A percentile compares a stretch with the other conserved stretches of the same genome.
Evolutionary conservation across 2,329 filamentous ascomycete genomes (phyloP).

Genomic region (Raffaelea arxii): DNA sequence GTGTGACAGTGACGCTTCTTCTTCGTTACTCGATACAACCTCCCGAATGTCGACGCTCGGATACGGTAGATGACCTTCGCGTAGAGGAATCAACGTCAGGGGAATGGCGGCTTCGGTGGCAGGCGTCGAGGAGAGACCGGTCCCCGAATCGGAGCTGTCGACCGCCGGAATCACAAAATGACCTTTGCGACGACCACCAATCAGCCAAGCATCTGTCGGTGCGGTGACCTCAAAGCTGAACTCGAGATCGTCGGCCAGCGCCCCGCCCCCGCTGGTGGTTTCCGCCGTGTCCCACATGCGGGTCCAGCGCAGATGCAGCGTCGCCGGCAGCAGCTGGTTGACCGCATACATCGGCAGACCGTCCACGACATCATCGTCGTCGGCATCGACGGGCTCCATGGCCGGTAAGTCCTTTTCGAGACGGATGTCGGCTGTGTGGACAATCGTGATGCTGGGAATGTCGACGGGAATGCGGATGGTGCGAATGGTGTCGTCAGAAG

Average conservation of each 20-base stretch:
- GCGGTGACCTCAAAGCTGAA: conserved; percentile 79
- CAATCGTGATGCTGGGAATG: conserved; percentile 70
- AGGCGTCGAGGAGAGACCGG: conserved; percentile 27
- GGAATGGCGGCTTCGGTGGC: conserved; percentile 49
- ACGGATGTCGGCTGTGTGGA: conserved; percentile 67
- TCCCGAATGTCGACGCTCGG: conserved; percentile 72
- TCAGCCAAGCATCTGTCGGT: conserved; percentile 67
- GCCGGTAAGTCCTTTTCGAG: conserved; percentile 29
- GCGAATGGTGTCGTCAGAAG: conserved; percentile 30
- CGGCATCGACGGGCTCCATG: conserved; percentile 21
- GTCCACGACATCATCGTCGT: no score
- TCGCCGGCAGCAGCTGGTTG: conserved; percentile 57
- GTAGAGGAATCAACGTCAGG: conserved; percentile 70
- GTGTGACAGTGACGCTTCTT: conserved; percentile 12
- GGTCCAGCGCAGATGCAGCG: conserved; percentile 53
- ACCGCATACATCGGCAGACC: conserved; percentile 42
- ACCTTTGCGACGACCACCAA: conserved; percentile 71
- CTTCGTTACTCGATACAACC: conserved; percentile 26
- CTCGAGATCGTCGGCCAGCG: conserved; percentile 40
- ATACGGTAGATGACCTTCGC: conserved; percentile 66
- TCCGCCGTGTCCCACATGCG: conserved; percentile 48
- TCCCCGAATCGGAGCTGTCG: conserved; percentile 7
- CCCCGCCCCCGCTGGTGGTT: conserved; percentile 15
- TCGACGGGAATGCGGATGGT: conserved; percentile 84
- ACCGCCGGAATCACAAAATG: conserved; percentile 56